These are phyloP conservation scores for Lipomyces japonicus DNA, from an alignment of 805 yeast species.

Conservation along the genomic window DNA sequence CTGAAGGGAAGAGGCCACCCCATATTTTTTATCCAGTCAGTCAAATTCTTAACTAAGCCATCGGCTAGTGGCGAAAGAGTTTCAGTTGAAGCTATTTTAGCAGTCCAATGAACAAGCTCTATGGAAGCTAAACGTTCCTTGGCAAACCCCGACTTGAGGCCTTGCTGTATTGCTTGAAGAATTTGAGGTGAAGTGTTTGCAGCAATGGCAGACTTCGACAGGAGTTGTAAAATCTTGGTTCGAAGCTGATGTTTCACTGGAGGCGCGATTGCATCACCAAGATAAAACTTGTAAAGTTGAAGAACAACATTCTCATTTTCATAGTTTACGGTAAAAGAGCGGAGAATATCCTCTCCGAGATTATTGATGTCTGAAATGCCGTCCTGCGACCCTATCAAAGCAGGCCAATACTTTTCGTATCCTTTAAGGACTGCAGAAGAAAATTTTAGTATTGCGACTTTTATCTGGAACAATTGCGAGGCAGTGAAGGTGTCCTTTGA, in stretches of 20 bases:
- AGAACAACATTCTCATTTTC: conserved; percentile 49
- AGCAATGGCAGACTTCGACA: conserved; percentile 53
- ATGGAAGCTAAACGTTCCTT: conserved; percentile 57
- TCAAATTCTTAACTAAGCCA: conserved; percentile 18
- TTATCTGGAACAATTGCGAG: conserved; percentile 45
- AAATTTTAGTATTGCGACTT: conserved; percentile 45
- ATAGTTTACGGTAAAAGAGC: conserved; percentile 50
- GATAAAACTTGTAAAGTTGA: conserved; percentile 47
- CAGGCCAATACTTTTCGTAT: conserved; percentile 44
- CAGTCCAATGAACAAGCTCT: conserved; percentile 61
- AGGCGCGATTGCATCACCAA: conserved; percentile 47
- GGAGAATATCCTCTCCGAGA: conserved; percentile 49
- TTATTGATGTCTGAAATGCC: conserved; percentile 53
- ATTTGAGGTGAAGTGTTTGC: conserved; percentile 45
- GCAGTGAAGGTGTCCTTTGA: conserved; percentile 62
- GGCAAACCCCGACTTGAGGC: conserved; percentile 53
- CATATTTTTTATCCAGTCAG: conserved; percentile 31
- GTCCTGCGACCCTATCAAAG: conserved; percentile 64
- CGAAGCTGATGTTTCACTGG: conserved; percentile 49
- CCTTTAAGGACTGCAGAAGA: conserved; percentile 44
- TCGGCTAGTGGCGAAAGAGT: conserved; percentile 22
- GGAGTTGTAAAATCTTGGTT: conserved; percentile 43
- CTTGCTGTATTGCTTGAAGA: conserved; percentile 48
- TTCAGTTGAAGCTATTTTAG: conserved; percentile 36
- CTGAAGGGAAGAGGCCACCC: conserved; percentile 36